Evolutionary conservation across 2,329 filamentous ascomycete genomes (phyloP).

Genomic region (Penicillium sp.): DNA sequence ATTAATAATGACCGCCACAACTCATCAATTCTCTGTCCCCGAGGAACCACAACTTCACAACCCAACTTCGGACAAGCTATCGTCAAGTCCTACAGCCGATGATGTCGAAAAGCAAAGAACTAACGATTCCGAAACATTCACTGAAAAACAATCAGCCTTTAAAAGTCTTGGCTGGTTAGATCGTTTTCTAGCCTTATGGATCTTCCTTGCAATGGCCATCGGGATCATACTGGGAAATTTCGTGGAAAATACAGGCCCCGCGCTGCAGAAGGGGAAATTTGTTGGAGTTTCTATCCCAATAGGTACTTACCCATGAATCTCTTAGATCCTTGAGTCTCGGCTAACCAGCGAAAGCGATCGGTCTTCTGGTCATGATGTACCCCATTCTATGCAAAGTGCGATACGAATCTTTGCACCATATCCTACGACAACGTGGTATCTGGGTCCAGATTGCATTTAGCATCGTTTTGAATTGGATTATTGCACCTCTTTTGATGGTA

Average conservation of each 20-base stretch:
- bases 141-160: slow-evolving; percentile 4
- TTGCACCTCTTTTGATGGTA: slow-evolving; percentile 83
- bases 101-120: slow-evolving; percentile 13
- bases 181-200: slow-evolving; percentile 69
- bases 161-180: slow-evolving; percentile 45
- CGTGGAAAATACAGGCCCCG: slow-evolving; percentile 60
- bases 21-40: not conserved
- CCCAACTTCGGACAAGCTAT: not conserved
- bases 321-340: not conserved
- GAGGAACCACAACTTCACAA: not conserved
- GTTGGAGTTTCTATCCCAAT: slow-evolving; percentile 70
- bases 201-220: slow-evolving; percentile 73
- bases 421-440: slow-evolving; percentile 61
- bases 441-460: slow-evolving; percentile 82
- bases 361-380: slow-evolving; percentile 91
- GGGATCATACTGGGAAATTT: slow-evolving; percentile 78
- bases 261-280: slow-evolving; percentile 70
- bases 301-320: slow-evolving; percentile 42
- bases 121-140: not conserved
- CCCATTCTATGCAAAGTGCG: slow-evolving; percentile 86
- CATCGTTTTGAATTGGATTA: slow-evolving; percentile 77
- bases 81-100: not conserved
- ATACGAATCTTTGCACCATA: slow-evolving; percentile 70
- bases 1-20: not conserved
- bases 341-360: slow-evolving; percentile 60